Evolutionary conservation across 2,329 filamentous ascomycete species (phyloP).

Genomic region (Ceratocystis cubensis): DNA sequence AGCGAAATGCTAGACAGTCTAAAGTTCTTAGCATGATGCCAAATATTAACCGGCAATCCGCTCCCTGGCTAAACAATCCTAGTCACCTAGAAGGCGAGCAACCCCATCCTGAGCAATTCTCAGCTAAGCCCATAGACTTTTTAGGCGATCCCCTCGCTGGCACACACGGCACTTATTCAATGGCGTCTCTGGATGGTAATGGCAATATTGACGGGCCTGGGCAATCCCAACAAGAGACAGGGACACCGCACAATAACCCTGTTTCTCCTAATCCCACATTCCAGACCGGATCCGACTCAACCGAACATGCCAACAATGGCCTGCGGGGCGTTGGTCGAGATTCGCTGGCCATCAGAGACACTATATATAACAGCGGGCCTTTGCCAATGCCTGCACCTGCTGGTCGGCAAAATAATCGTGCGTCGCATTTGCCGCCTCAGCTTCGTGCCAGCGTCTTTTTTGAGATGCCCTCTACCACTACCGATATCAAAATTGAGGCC

Average conservation of each 20-base stretch:
- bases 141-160: slow-evolving; percentile 15
- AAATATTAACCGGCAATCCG: slow-evolving; percentile 20
- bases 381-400: slow-evolving; percentile 11
- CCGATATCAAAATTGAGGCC: slow-evolving; percentile 49
- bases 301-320: slow-evolving; percentile 12
- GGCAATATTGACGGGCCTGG: slow-evolving; percentile 2
- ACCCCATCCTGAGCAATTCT: slow-evolving; percentile 8
- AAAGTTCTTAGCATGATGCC: slow-evolving; percentile 55
- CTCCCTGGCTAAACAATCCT: slow-evolving; percentile 30
- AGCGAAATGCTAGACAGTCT: slow-evolving; percentile 58
- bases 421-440: slow-evolving; percentile 55
- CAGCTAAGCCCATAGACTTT: slow-evolving; percentile 18
- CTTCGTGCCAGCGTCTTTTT: slow-evolving; percentile 87
- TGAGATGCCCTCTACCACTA: slow-evolving; percentile 49
- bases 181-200: slow-evolving; percentile 6
- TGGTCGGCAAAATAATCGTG: slow-evolving; percentile 10
- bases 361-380: slow-evolving; percentile 5
- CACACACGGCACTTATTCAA: neutral
- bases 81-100: neutral
- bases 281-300: slow-evolving; percentile 15
- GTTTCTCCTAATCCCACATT: slow-evolving; percentile 13
- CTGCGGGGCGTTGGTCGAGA: neutral
- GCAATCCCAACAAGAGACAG: neutral
- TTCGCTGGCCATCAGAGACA: neutral
- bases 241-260: neutral